Percentiles rank a stretch among this genome's conserved stretches.
Conservation (phyloP, 1,284 basidiomycete genomes). For the Irpex lacteus region DNA sequence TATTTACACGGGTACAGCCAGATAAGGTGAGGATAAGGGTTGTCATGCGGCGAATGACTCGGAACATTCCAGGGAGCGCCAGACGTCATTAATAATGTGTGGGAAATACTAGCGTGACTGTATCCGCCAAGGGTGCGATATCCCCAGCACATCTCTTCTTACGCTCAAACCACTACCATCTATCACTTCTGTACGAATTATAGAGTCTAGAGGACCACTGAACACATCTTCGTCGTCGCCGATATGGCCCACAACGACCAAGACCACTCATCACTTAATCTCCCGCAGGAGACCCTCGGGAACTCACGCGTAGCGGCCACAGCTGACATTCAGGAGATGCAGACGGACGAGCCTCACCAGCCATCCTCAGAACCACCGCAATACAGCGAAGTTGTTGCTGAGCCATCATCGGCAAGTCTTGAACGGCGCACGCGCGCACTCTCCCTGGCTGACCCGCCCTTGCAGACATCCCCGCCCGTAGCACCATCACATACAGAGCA, state of each 20-base stretch:
- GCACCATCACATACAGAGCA: not conserved
- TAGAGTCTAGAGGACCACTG: not conserved
- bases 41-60: not conserved
- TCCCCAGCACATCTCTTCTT: not conserved
- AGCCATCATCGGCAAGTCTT: not conserved
- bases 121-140: not conserved
- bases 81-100: conserved; percentile 2
- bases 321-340: not conserved
- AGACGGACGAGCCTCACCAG: not conserved
- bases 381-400: not conserved
- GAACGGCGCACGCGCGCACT: not conserved
- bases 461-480: not conserved
- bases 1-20: not conserved
- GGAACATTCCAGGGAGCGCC: not conserved
- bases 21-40: not conserved
- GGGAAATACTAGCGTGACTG: not conserved
- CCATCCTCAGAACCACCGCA: not conserved
- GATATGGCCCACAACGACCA: not conserved
- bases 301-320: not conserved
- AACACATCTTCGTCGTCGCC: not conserved
- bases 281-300: not conserved
- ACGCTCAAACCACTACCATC: not conserved
- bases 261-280: not conserved
- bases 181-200: not conserved
- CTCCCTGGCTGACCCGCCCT: not conserved